Evolutionary conservation across 768 basidiomycete genomes (phyloP).

Genomic region (Serendipita sp.): DNA sequence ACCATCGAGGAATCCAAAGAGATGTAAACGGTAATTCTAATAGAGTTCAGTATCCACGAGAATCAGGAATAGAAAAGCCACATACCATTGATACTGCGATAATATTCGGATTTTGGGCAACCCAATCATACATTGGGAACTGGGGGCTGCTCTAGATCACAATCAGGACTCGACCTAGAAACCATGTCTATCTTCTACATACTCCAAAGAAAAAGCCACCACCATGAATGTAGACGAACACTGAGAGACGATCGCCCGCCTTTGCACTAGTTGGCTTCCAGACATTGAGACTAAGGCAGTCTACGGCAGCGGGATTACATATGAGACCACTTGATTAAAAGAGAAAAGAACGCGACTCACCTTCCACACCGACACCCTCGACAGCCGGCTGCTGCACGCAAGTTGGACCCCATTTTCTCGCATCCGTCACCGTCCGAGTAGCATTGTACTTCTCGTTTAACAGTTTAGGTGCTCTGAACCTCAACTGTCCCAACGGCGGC

Average conservation of each 20-base stretch:
- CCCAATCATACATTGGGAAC: conserved; percentile 34
- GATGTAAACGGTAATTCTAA: conserved; percentile 15
- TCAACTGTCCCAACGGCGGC: conserved; percentile 33
- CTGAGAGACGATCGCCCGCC: conserved; percentile 24
- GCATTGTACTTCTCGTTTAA: conserved; percentile 20
- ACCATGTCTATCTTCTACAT: background rate
- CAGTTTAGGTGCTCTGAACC: conserved; percentile 26
- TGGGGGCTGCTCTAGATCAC: conserved; percentile 26
- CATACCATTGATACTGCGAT: conserved; percentile 21
- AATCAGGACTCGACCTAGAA: background rate
- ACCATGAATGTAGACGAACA: conserved; percentile 30
- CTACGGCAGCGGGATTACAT: conserved; percentile 16
- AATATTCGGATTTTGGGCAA: conserved; percentile 24
- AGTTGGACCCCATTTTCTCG: conserved; percentile 28
- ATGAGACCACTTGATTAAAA: background rate
- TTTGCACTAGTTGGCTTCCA: conserved; percentile 28
- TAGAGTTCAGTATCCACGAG: background rate
- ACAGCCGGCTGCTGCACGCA: conserved; percentile 33
- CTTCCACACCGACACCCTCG: conserved; percentile 31
- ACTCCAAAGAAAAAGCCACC: conserved; percentile 27
- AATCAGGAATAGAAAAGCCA: background rate
- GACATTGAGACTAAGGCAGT: conserved; percentile 28
- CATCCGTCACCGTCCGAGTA: conserved; percentile 18
- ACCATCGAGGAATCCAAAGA: conserved; percentile 20
- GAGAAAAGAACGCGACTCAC: conserved; percentile 13